Conservation (phyloP, 2,329 filamentous ascomycete genomes). For the Sodiomyces alkalinus region DNA sequence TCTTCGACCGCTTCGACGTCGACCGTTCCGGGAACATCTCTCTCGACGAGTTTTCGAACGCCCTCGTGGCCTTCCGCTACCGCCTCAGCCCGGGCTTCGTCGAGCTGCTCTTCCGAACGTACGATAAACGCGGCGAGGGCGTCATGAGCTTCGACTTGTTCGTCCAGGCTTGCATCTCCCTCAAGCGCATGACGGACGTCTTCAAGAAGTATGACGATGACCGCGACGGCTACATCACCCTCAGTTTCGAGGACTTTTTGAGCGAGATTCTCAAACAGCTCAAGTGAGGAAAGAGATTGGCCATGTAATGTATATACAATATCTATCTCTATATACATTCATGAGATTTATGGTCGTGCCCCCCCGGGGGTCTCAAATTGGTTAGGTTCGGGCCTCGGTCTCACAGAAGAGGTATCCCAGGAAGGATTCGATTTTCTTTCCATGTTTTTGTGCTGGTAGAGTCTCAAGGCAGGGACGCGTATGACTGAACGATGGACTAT, state of each 20-base stretch:
- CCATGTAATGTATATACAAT: no score
- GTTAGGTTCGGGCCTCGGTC: no score
- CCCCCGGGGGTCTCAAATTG: no score
- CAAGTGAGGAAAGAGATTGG: conserved; percentile 31
- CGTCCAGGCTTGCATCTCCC: conserved; percentile 88
- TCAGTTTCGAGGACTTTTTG: conserved; percentile 71
- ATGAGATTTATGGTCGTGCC: no score
- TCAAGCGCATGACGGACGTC: conserved; percentile 98
- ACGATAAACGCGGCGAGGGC: conserved; percentile 60
- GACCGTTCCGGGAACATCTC: conserved; percentile 80
- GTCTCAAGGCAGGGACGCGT: no score
- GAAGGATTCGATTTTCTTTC: no score
- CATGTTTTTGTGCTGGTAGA: no score
- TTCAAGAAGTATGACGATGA: conserved; percentile 99
- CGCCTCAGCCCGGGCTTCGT: conserved; percentile 74
- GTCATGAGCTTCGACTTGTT: conserved; percentile 89
- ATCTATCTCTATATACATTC: no score
- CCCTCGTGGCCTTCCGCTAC: conserved; percentile 86
- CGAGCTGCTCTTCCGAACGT: conserved; percentile 70
- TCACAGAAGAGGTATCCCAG: no score
- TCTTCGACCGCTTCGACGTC: conserved; percentile 90
- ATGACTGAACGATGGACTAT: no score
- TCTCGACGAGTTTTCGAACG: conserved; percentile 75
- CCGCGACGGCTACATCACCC: conserved; percentile 78
- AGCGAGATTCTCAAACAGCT: conserved; percentile 51